A percentile compares a stretch with the other conserved stretches of the same genome.
These are phyloP conservation scores for Juncus inflexus DNA, from an alignment of 176 grass and related monocot species.

Conservation along the genomic window DNA sequence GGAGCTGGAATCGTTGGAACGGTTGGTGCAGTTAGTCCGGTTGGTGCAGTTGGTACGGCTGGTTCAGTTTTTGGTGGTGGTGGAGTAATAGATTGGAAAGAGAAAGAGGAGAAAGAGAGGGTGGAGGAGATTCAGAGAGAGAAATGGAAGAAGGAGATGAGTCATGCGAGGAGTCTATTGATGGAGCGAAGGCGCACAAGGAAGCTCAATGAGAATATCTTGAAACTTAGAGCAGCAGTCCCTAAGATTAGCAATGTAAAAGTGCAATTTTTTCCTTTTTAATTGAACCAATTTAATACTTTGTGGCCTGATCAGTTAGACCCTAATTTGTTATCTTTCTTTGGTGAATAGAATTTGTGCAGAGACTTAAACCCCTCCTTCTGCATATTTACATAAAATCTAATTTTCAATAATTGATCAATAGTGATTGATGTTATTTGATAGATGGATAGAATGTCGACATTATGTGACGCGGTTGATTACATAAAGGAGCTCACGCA, in stretches of 20 bases:
- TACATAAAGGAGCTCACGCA: slow-evolving; percentile 83
- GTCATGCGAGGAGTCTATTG: slow-evolving; percentile 83
- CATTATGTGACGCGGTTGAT: slow-evolving; percentile 74
- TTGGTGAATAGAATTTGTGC: too few species aligned
- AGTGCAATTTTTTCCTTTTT: background rate
- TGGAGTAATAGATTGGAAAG: slow-evolving; percentile 18
- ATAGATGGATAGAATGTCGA: slow-evolving; percentile 77
- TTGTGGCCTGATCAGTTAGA: background rate
- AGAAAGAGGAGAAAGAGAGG: slow-evolving; percentile 16
- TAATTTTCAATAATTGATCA: too few species aligned
- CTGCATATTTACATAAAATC: too few species aligned
- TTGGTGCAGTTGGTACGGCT: background rate
- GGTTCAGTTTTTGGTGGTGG: slow-evolving; percentile 14
- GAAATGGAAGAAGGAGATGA: slow-evolving; percentile 68
- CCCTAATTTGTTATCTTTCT: too few species aligned
- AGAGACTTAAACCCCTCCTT: too few species aligned
- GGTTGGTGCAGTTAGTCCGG: background rate
- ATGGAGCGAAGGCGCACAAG: slow-evolving; percentile 69
- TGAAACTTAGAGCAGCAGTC: slow-evolving; percentile 78
- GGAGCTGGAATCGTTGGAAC: background rate
- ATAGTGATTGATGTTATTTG: slow-evolving; percentile 24
- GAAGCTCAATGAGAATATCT: slow-evolving; percentile 81
- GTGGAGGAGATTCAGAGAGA: slow-evolving; percentile 8
- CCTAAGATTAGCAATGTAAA: slow-evolving; percentile 85
- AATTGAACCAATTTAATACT: background rate